Evolutionary conservation across 2,329 filamentous ascomycete species (phyloP), one percentile per base, ranked within the genome.

Genomic region (Colletotrichum sublineola): DNA sequence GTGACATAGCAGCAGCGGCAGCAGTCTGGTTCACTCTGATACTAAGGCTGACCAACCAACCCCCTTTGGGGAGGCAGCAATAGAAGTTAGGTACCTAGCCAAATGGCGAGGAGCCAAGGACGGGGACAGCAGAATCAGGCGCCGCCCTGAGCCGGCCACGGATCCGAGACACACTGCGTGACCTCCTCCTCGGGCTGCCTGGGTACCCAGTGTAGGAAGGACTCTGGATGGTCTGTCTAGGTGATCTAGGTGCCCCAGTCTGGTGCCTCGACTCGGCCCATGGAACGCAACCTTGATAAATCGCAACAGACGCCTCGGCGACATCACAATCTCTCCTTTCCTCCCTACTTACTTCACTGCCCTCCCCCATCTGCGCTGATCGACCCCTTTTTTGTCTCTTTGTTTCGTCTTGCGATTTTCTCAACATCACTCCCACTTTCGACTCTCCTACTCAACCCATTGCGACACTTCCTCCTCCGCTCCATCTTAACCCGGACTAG

Each of bases 121-220:
- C 60, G 44, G 66, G 38, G 53, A 72, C 65, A 53, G 65, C 53
- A 65, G 56, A 63, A 38, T 61, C 67, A 67, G 63, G 48, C 63
- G 68, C 48, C 68, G 63, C 38, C 63, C 68, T 67, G 69, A 57
- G 66, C 66, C 63, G 69, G 60, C 66, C 69, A 72, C 69, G 69
- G 69, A 72, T 72, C 69, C 69, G 69, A 72, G 69, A 72, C 69
- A 72, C 69, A 14, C 55, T 72, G 69, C 66, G 69, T 72, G 69
- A 72, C 69, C 69, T 67, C 58, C 48, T 48, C 42, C 58, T 36
- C 11, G 40, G 31, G 29, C 18, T 38, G 61, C 48, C 48, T 63
- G 48, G 48, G 33, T 52, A 53, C 48, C 61, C 48, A 18, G 50
- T 31, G 24, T 31, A 53, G 29, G 50, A 53, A 53, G 29, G 50